Base-by-base conservation (phyloP, 352 stramenopile species). In the Phytophthora litchii region DNA sequence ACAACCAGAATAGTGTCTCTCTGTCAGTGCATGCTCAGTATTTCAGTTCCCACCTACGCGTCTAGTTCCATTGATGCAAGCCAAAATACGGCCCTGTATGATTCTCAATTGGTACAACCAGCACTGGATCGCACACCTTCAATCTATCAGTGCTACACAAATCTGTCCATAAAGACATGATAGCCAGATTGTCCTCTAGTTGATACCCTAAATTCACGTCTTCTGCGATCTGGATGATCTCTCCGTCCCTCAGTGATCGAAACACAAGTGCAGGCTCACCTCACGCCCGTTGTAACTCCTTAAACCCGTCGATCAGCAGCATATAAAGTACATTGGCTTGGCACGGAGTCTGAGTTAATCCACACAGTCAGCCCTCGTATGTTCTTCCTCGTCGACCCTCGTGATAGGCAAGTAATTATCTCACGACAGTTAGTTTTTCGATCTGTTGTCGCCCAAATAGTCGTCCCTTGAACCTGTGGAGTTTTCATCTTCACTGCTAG, bases 221-320 rank as follows among this genome's bases (percentile, higher is more conserved):
- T 45, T 81, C 69, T 5, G 77, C 83, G 49, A 72, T 83, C 0
- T 72, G 64, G 40, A 85, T 81, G n/a, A 72, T 69, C 48, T 60
- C 72, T 11, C 23, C 48, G 27, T 75, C 68, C 17, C 72, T 70
- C 14, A 55, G 55, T 67, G 47, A 35, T 17, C 47, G 34, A 12
- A 55, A 55, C 16, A 38, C 47, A 20, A 55, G 20, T 8, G 35
- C 13, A 12, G 47, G 47, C 5, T 31, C 35, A 45, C 35, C 35
- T 17, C 47, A 34, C 12, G 69, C 17, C 16, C 8, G 17, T 13
- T 64, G 4, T 19, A 86, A 51, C 50, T 83, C 67, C 9, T 65
- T 54, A 54, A 78, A 83, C 9, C 80, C 70, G 41, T 86, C 76
- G 10, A 80, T 41, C n/a, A 86, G 51, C 14, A 86, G 72, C 45